A percentile compares a stretch with the other conserved stretches of the same genome.
phyloP scores from a whole-genome alignment of 768 basidiomycete genomes.

The Termitomyces sp. region DNA sequence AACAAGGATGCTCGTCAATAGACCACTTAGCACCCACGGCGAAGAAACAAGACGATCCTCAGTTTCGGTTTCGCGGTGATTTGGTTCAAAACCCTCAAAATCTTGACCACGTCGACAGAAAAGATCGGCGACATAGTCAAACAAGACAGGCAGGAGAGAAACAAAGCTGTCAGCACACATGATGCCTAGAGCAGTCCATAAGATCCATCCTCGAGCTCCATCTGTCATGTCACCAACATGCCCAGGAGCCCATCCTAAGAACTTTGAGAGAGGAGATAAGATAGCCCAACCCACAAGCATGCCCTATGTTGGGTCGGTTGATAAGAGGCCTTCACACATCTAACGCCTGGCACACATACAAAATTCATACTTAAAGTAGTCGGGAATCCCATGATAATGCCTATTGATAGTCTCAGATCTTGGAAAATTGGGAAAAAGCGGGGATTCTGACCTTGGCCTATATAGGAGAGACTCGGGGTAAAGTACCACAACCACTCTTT shows the following conservation, averaged over 20 bases:
- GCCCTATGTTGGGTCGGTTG: conserved; percentile 45
- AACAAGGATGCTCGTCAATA: conserved; percentile 50
- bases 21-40: conserved; percentile 70
- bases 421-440: conserved; percentile 1
- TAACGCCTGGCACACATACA: conserved; percentile 32
- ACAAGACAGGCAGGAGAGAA: conserved; percentile 72
- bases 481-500: conserved; percentile 91
- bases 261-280: conserved; percentile 83
- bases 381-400: conserved; percentile 97
- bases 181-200: conserved; percentile 94
- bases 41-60: conserved; percentile 77
- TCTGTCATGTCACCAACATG: conserved; percentile 81
- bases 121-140: conserved; percentile 41
- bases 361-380: conserved; percentile 92
- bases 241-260: conserved; percentile 88
- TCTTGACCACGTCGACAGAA: conserved; percentile 20
- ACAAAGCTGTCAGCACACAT: conserved; percentile 93
- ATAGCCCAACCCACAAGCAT: conserved; percentile 97
- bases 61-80: conserved; percentile 69
- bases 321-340: conserved; percentile 1
- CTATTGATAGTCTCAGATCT: conserved; percentile 25
- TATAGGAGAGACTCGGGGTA: conserved; percentile 86
- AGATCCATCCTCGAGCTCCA: conserved; percentile 93
- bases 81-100: conserved; percentile 12
- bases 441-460: conserved; percentile 71